phyloP scores from a whole-genome alignment of 176 grass and related monocot genomes.

The Otatea glauca region DNA sequence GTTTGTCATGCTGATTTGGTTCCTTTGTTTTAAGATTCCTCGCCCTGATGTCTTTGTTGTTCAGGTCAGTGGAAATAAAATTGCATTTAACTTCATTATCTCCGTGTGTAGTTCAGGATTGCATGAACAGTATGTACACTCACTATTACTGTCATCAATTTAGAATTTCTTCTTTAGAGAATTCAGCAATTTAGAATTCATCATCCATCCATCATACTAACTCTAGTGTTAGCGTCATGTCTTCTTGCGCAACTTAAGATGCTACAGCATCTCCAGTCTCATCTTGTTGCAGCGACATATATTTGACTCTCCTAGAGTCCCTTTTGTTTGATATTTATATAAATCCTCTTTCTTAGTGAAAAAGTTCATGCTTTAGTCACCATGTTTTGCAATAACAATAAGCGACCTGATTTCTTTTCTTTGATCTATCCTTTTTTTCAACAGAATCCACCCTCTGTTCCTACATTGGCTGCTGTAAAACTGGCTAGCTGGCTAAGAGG shows the following conservation, averaged over 20 bases:
- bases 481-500: slow-evolving; percentile 77
- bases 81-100: background rate
- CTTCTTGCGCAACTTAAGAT: slow-evolving; percentile 1
- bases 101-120: slow-evolving; percentile 14
- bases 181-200: background rate
- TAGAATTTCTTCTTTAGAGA: background rate
- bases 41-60: slow-evolving; percentile 84
- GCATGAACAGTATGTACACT: background rate
- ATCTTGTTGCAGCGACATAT: background rate
- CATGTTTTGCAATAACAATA: background rate
- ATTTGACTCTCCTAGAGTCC: slow-evolving; percentile 9
- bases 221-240: background rate
- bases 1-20: slow-evolving; percentile 81
- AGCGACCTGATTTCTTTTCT: slow-evolving; percentile 37
- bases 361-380: background rate
- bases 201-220: background rate
- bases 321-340: background rate
- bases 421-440: slow-evolving; percentile 34
- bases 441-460: slow-evolving; percentile 98
- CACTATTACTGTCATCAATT: background rate
- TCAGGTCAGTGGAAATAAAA: slow-evolving; percentile 57
- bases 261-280: background rate
- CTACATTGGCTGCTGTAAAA: slow-evolving; percentile 93
- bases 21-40: slow-evolving; percentile 86
- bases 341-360: background rate